phyloP scores from a whole-genome alignment of 2,329 filamentous ascomycete species.

The Fusarium metavorans region DNA sequence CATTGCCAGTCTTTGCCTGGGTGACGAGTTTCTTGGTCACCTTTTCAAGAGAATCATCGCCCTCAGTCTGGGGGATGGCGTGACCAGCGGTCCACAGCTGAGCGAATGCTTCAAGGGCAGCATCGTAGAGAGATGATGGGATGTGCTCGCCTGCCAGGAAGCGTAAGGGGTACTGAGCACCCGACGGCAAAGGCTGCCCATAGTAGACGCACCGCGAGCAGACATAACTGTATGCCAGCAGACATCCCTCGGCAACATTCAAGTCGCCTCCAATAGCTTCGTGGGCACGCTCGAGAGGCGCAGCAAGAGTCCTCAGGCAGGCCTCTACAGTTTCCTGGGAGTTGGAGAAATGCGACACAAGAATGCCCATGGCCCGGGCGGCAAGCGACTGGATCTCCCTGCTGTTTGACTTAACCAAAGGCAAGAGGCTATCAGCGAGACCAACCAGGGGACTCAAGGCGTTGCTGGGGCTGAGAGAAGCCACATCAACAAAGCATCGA shows the following conservation, averaged over 20 bases:
- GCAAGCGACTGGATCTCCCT: slow-evolving; percentile 74
- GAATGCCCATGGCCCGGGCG: slow-evolving; percentile 79
- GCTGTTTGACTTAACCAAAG: slow-evolving; percentile 77
- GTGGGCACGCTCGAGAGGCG: slow-evolving; percentile 59
- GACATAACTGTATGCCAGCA: slow-evolving; percentile 59
- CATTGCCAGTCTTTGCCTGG: slow-evolving; percentile 83
- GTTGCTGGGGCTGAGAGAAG: slow-evolving; percentile 62
- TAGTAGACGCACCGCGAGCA: slow-evolving; percentile 61
- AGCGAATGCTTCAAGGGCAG: slow-evolving; percentile 58
- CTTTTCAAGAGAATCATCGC: slow-evolving; percentile 49
- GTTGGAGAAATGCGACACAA: slow-evolving; percentile 74
- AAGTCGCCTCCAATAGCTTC: slow-evolving; percentile 57
- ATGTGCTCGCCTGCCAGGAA: slow-evolving; percentile 49
- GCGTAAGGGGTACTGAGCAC: slow-evolving; percentile 46
- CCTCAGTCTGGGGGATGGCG: slow-evolving; percentile 48
- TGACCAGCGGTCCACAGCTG: slow-evolving; percentile 62
- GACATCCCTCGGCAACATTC: slow-evolving; percentile 60
- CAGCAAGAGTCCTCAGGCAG: slow-evolving; percentile 49
- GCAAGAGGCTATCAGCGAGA: slow-evolving; percentile 65
- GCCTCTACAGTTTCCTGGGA: slow-evolving; percentile 47
- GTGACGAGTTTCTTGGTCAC: slow-evolving; percentile 73
- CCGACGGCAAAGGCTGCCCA: slow-evolving; percentile 44
- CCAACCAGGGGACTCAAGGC: slow-evolving; percentile 62
- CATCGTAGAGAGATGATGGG: slow-evolving; percentile 55
- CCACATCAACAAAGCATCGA: slow-evolving; percentile 65